A percentile compares a stretch with the other conserved stretches of the same genome.
Evolutionary conservation across 306 rosid species (phyloP).

Genomic region (Lathyrus tuberosus): DNA sequence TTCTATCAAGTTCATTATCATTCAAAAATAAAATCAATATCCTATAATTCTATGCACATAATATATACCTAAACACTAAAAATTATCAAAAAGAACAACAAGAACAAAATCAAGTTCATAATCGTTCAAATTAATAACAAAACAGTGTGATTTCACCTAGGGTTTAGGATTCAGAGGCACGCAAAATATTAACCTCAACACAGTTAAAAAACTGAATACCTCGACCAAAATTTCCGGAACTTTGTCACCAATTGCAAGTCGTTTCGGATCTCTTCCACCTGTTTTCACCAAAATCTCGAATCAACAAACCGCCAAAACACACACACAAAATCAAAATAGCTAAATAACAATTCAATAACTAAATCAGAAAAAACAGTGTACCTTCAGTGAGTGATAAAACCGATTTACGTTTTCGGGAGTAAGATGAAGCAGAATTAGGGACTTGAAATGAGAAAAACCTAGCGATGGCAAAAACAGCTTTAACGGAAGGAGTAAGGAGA

Average conservation of each 20-base stretch:
- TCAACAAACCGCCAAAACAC: background rate
- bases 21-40: background rate
- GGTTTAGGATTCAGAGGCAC: too few species aligned
- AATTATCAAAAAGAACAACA: background rate
- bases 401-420: conserved; percentile 49
- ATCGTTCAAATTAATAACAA: background rate
- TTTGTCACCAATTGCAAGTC: conserved; percentile 24
- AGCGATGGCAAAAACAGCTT: conserved; percentile 35
- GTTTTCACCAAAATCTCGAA: conserved; percentile 7
- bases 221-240: conserved; percentile 18
- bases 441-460: background rate
- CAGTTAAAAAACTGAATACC: conserved; percentile 25
- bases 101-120: background rate
- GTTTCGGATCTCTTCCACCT: conserved; percentile 31
- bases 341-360: background rate
- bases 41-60: background rate
- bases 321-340: background rate
- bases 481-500: conserved; percentile 39
- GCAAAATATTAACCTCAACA: background rate
- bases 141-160: background rate
- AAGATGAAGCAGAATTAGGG: background rate
- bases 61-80: background rate
- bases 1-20: conserved; percentile 7
- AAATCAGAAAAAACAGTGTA: background rate
- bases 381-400: background rate